phyloP scores from a whole-genome alignment of 352 stramenopile species.

The Phytophthora lateralis region DNA sequence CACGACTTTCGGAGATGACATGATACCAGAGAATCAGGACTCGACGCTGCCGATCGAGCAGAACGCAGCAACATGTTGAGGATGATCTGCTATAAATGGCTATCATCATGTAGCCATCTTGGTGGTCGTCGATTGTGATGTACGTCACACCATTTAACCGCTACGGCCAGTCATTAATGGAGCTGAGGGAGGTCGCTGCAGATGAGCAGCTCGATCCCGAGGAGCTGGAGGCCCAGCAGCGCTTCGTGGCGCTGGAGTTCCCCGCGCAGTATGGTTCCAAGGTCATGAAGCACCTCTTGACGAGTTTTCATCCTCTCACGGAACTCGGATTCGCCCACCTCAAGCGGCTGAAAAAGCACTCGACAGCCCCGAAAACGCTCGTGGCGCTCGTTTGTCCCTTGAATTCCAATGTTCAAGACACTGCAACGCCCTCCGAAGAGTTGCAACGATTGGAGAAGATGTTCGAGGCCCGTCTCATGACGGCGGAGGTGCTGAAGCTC shows the following conservation, averaged over 20 bases:
- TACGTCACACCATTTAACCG: background rate
- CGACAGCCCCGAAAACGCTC: constrained; percentile 39
- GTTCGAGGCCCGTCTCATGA: constrained; percentile 56
- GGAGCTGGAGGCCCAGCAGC: constrained; percentile 55
- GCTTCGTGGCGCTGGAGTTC: constrained; percentile 77
- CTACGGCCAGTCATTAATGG: constrained; percentile 23
- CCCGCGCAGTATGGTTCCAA: constrained; percentile 60
- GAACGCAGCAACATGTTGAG: background rate
- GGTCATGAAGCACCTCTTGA: constrained; percentile 68
- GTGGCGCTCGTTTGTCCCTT: constrained; percentile 62
- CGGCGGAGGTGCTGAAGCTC: constrained; percentile 57
- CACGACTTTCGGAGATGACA: constrained; percentile 9
- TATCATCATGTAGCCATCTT: constrained; percentile 13
- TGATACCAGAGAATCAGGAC: constrained; percentile 1
- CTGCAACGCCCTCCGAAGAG: constrained; percentile 14
- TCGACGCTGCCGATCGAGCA: background rate
- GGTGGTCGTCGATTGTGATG: constrained; percentile 6
- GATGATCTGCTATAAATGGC: constrained; percentile 17
- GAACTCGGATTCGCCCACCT: constrained; percentile 77
- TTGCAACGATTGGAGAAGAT: constrained; percentile 35
- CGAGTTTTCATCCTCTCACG: constrained; percentile 55
- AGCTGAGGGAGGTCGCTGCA: constrained; percentile 51
- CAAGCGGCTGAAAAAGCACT: constrained; percentile 85
- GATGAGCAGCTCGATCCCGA: constrained; percentile 25
- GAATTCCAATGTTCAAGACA: constrained; percentile 7